These are phyloP conservation scores for Plasmodium gallinaceum DNA, from an alignment of 169 alveolate species.

Conservation along the genomic window DNA sequence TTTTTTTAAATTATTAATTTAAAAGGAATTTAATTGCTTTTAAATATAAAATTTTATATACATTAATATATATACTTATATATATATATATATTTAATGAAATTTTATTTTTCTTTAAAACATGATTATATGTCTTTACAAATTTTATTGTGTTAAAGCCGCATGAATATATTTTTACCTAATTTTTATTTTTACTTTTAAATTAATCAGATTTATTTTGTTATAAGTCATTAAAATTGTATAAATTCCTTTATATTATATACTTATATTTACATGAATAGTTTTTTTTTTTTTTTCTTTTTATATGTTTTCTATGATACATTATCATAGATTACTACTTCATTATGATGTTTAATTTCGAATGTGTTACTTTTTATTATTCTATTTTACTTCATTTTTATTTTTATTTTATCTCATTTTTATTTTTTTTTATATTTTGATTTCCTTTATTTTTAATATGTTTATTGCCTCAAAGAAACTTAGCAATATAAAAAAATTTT, in stretches of 20 bases:
- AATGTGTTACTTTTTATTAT: neutral
- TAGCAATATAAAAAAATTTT: neutral
- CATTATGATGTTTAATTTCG: slow-evolving; percentile 2
- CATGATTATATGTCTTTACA: neutral
- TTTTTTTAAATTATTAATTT: slow-evolving; percentile 18
- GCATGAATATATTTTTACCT: neutral
- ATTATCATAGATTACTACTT: neutral
- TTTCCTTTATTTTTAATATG: neutral
- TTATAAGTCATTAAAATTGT: neutral
- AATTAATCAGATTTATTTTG: neutral
- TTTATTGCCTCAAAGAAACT: neutral
- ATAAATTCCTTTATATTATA: neutral
- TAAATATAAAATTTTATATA: slow-evolving; percentile 5
- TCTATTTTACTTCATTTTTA: neutral
- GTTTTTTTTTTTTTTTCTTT: neutral
- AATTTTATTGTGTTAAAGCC: slow-evolving; percentile 1
- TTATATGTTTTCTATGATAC: neutral
- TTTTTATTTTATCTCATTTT: neutral
- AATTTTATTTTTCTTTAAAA: neutral
- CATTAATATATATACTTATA: neutral
- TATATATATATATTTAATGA: neutral
- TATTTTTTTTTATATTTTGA: neutral
- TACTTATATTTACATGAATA: neutral
- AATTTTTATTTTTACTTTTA: neutral
- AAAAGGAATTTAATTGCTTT: slow-evolving; percentile 31